Base-by-base conservation (phyloP, 2,329 filamentous ascomycete species). In the Metarhizium album region DNA sequence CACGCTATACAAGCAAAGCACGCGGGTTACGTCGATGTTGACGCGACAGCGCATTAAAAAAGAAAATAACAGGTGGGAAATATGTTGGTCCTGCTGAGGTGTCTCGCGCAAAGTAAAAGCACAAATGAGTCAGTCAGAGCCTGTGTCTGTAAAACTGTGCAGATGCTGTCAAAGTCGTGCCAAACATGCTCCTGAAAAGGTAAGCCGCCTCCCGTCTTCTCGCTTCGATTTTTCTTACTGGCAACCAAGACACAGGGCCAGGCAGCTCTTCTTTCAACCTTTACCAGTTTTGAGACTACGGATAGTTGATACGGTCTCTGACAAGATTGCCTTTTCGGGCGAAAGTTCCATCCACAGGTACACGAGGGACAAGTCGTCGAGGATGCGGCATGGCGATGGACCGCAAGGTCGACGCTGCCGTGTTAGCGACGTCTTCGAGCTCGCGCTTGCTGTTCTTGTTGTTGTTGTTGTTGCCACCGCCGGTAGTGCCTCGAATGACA, bases 401-500 rank as follows among this genome's bases (percentile, higher is more conserved):
- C 45, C 42, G 16, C 16, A 50, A n/a, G 33, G 29, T 42, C 11
- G 52, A 52, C 18, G 31, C 27, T 6, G 51, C 27, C n/a, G 24
- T 27, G 24, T 42, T 35, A 31, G 47, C n/a, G 22, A 38, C 5
- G 16, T 59, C 55, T 48, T 67, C 49, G 24, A 63, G 52, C 51
- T 55, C 62, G 61, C 63, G 64, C 58, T 64, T 67, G 50, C 57
- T 62, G 49, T 54, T 58, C 49, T 57, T 62, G 49, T 54, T 58
- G 48, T 64, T 67, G 50, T 56, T 62, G 49, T 54, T 58, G 48
- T 57, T 62, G 49, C 53, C 57, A 47, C 60, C 59, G 50, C 54
- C 63, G 61, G 45, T 56, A 55, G 51, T 47, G 42, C 52, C 57
- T 55, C 64, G 69, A 52, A 70, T 64, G 53, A 75, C 64, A 27